Percentiles rank a stretch among this genome's conserved stretches.
These are phyloP conservation scores for Primulina tabacum DNA, from an alignment of 257 asterid species.

Conservation along the genomic window DNA sequence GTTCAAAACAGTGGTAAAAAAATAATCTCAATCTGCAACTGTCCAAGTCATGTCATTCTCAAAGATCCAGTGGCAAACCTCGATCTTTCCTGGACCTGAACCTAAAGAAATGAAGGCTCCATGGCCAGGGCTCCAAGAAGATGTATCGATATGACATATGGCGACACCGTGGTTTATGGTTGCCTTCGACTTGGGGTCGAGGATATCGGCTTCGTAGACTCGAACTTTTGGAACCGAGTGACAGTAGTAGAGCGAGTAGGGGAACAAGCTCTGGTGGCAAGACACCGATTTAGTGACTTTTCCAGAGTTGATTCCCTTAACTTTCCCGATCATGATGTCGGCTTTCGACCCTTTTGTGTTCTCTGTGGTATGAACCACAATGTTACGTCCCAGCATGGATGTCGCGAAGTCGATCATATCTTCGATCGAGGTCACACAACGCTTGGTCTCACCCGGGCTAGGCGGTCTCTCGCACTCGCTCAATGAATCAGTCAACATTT, in stretches of 20 bases:
- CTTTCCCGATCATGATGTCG: slow-evolving; percentile 49
- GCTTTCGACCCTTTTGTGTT: slow-evolving; percentile 46
- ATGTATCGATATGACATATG: slow-evolving; percentile 82
- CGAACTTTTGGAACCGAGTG: slow-evolving; percentile 93
- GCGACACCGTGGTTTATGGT: slow-evolving; percentile 78
- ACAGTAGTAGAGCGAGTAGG: slow-evolving; percentile 76
- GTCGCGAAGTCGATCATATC: slow-evolving; percentile 94
- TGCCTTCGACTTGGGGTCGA: slow-evolving; percentile 51
- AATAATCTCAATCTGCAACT: slow-evolving; percentile 36
- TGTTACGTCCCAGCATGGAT: slow-evolving; percentile 68
- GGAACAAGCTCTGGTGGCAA: slow-evolving; percentile 80
- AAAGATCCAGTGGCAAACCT: slow-evolving; percentile 93
- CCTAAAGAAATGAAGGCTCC: slow-evolving; percentile 83
- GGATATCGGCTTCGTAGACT: slow-evolving; percentile 77
- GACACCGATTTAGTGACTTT: slow-evolving; percentile 73
- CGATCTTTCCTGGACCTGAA: slow-evolving; percentile 75
- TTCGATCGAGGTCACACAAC: slow-evolving; percentile 75
- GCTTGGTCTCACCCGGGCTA: slow-evolving; percentile 75
- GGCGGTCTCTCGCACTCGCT: slow-evolving; percentile 80
- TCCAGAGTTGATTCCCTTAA: slow-evolving; percentile 73
- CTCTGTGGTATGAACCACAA: slow-evolving; percentile 57
- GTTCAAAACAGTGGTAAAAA: too few species aligned
- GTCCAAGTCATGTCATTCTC: slow-evolving; percentile 91
- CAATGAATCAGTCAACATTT: slow-evolving; percentile 45
- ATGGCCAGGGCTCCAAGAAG: slow-evolving; percentile 72